Evolutionary conservation across 495 filamentous ascomycete genomes (phyloP).

Genomic region (Penicillium robsamsonii): DNA sequence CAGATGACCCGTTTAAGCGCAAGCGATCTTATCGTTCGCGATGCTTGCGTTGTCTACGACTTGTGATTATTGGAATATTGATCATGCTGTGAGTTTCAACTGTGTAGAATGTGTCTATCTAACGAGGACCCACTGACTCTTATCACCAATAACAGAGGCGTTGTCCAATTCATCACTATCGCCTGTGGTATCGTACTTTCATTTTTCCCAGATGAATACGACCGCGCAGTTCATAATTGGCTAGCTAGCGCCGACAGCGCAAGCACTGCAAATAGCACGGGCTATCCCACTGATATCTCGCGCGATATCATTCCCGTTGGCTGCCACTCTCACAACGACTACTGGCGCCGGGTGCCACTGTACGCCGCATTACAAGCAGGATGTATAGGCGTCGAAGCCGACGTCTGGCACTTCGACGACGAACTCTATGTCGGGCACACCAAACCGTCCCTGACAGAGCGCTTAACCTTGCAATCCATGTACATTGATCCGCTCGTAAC

Average conservation of each 20-base stretch:
- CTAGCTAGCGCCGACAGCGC: constrained; percentile 43
- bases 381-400: constrained; percentile 73
- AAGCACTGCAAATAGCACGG: constrained; percentile 47
- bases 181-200: constrained; percentile 49
- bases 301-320: constrained; percentile 65
- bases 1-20: constrained; percentile 7
- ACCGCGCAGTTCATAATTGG: constrained; percentile 46
- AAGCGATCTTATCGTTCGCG: constrained; percentile 15
- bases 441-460: constrained; percentile 41
- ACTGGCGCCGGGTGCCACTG: constrained; percentile 73
- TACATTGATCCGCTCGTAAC: constrained; percentile 55
- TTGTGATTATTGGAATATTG: constrained; percentile 27
- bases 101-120: background rate
- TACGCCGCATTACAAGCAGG: constrained; percentile 65
- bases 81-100: constrained; percentile 40
- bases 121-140: background rate
- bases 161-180: constrained; percentile 51
- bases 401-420: constrained; percentile 77
- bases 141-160: constrained; percentile 32
- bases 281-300: constrained; percentile 76
- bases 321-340: constrained; percentile 85
- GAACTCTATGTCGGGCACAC: constrained; percentile 63
- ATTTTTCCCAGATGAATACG: constrained; percentile 58
- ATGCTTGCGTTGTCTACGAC: constrained; percentile 21
- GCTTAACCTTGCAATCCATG: constrained; percentile 51